These are phyloP conservation scores for Daldinia caldariorum DNA, from an alignment of 495 filamentous ascomycete species.

Conservation along the genomic window DNA sequence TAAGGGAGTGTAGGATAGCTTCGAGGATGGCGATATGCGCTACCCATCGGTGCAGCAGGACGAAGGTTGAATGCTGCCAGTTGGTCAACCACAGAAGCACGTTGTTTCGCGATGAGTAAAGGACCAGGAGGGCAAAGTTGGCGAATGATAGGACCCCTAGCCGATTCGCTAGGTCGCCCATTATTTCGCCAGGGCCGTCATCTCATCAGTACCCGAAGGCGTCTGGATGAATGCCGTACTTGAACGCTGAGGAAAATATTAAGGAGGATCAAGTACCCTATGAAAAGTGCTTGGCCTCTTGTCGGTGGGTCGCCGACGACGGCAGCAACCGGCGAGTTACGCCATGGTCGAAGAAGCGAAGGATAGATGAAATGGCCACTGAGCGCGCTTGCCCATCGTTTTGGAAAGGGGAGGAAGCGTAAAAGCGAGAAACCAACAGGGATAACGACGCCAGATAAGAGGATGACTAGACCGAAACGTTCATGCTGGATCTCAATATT, in stretches of 20 bases:
- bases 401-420: conserved; percentile 36
- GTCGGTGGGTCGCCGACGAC: conserved; percentile 51
- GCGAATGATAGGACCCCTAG: conserved; percentile 49
- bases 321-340: conserved; percentile 1
- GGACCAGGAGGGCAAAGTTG: conserved; percentile 47
- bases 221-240: conserved; percentile 39
- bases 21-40: conserved; percentile 51
- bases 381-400: conserved; percentile 8
- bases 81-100: conserved; percentile 56
- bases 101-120: conserved; percentile 56
- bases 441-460: conserved; percentile 21
- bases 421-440: conserved; percentile 40
- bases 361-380: conserved; percentile 16
- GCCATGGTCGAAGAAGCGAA: conserved; percentile 15
- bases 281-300: conserved; percentile 52
- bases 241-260: conserved; percentile 53
- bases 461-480: conserved; percentile 20
- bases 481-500: conserved; percentile 5
- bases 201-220: conserved; percentile 43
- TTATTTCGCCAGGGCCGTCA: conserved; percentile 42
- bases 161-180: conserved; percentile 51
- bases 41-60: conserved; percentile 59
- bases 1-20: conserved; percentile 50
- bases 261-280: conserved; percentile 48
- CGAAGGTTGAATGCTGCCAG: conserved; percentile 56